These are phyloP conservation scores for Exophiala spinifera DNA, from an alignment of 2,329 filamentous ascomycete genomes.

Conservation along the genomic window DNA sequence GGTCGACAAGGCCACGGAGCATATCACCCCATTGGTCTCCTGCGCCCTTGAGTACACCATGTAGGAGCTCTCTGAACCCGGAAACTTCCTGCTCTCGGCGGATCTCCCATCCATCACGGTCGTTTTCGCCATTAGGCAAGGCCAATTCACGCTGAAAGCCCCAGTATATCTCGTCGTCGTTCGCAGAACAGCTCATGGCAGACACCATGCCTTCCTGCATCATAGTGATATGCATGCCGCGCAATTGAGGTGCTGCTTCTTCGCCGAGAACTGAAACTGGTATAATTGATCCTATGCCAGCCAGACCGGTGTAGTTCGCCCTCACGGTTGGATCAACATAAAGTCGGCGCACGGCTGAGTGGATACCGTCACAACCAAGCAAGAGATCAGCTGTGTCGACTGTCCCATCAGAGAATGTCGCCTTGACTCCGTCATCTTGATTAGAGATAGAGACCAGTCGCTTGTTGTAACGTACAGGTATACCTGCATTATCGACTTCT, in stretches of 20 bases:
- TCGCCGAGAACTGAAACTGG: slow-evolving; percentile 22
- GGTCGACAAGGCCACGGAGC: slow-evolving; percentile 22
- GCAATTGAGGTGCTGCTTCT: slow-evolving; percentile 30
- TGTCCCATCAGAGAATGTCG: slow-evolving; percentile 32
- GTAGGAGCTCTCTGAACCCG: slow-evolving; percentile 32
- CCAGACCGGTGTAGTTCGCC: slow-evolving; percentile 36
- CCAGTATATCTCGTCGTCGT: slow-evolving; percentile 33
- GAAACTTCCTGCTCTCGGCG: slow-evolving; percentile 24
- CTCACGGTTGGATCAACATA: slow-evolving; percentile 32
- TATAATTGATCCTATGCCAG: too few relatives aligned
- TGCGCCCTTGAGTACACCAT: slow-evolving; percentile 27
- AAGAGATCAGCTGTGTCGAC: slow-evolving; percentile 33
- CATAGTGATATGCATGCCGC: slow-evolving; percentile 13
- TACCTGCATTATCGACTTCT: slow-evolving; percentile 26
- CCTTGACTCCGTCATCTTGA: slow-evolving; percentile 23
- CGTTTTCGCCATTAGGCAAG: slow-evolving; percentile 30
- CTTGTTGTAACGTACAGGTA: slow-evolving; percentile 30
- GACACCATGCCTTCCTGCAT: slow-evolving; percentile 33
- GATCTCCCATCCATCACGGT: slow-evolving; percentile 35
- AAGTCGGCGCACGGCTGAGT: slow-evolving; percentile 35
- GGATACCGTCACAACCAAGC: slow-evolving; percentile 43
- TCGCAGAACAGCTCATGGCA: slow-evolving; percentile 30
- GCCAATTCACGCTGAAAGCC: slow-evolving; percentile 33
- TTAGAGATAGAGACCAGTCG: slow-evolving; percentile 28
- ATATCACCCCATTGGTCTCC: slow-evolving; percentile 31